phyloP scores from a whole-genome alignment of 2,329 filamentous ascomycete genomes.

The Beauveria sp. region DNA sequence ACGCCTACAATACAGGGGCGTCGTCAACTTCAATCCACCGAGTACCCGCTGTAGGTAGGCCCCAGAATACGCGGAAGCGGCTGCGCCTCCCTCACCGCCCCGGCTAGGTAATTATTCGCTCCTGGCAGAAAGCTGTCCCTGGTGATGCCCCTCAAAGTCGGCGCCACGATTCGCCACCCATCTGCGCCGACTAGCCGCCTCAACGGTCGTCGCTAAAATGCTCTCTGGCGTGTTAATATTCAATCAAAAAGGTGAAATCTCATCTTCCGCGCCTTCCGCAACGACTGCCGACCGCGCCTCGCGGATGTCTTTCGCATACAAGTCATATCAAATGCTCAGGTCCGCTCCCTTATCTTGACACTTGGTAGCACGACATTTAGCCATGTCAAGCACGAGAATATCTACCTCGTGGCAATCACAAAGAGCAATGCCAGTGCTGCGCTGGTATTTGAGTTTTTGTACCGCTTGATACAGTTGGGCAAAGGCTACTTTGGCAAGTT shows the following conservation, averaged over 20 bases:
- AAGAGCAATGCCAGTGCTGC: constrained; percentile 99
- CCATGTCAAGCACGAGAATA: constrained; percentile 99
- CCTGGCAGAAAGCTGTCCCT: constrained; percentile 3
- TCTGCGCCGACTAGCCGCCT: neutral
- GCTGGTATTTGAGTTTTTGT: constrained; percentile 95
- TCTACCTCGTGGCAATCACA: constrained; percentile 93
- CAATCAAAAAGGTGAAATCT: constrained; percentile 99
- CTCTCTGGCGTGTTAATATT: constrained; percentile 95
- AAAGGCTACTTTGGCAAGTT: constrained; percentile 98
- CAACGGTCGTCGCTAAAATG: constrained; percentile 45
- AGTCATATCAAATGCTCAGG: constrained; percentile 96
- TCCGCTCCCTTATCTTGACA: constrained; percentile 94
- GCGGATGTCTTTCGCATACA: constrained; percentile 99
- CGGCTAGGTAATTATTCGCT: neutral
- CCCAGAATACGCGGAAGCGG: no score
- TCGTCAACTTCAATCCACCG: neutral
- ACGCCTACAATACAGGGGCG: no score
- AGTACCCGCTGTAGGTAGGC: neutral
- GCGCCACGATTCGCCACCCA: neutral
- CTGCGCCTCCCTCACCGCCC: constrained; percentile 2
- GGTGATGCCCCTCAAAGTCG: constrained; percentile 4
- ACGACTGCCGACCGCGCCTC: constrained; percentile 93
- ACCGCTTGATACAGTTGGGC: constrained; percentile 81
- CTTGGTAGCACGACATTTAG: constrained; percentile 97
- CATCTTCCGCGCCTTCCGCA: constrained; percentile 97